Conservation (phyloP, 331 rosid species). For the Stylosanthes scabra region DNA sequence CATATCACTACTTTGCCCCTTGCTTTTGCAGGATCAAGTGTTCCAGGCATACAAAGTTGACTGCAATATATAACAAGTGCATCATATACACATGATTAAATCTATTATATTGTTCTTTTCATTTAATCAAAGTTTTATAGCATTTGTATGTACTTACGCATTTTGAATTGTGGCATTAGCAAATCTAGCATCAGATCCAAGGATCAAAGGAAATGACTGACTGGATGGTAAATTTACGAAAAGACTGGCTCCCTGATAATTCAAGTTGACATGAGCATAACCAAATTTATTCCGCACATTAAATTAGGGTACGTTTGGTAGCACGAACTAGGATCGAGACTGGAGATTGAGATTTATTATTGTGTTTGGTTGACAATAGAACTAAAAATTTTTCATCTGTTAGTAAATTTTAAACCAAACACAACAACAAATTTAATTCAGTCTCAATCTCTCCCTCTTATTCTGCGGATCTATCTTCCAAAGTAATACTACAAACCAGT, state of each 20-base stretch:
- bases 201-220: slow-evolving; percentile 51
- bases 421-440: no score
- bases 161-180: slow-evolving; percentile 29
- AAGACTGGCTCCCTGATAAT: slow-evolving; percentile 59
- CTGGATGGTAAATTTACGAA: slow-evolving; percentile 35
- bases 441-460: no score
- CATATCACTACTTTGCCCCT: slow-evolving; percentile 71
- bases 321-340: no score
- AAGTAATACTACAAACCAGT: no score
- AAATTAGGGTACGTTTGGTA: not conserved
- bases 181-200: slow-evolving; percentile 50
- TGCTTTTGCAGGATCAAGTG: slow-evolving; percentile 72
- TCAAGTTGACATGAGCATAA: not conserved
- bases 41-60: slow-evolving; percentile 49
- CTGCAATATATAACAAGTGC: slow-evolving; percentile 33
- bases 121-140: not conserved
- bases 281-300: not conserved
- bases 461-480: no score
- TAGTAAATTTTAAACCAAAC: no score
- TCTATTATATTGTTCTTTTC: not conserved
- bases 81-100: no score
- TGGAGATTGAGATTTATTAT: no score
- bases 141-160: slow-evolving; percentile 53
- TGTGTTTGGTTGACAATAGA: no score
- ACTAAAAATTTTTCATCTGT: no score